Evolutionary conservation across 805 yeast genomes (phyloP).

Genomic region (Pichia rugopelliculosa): DNA sequence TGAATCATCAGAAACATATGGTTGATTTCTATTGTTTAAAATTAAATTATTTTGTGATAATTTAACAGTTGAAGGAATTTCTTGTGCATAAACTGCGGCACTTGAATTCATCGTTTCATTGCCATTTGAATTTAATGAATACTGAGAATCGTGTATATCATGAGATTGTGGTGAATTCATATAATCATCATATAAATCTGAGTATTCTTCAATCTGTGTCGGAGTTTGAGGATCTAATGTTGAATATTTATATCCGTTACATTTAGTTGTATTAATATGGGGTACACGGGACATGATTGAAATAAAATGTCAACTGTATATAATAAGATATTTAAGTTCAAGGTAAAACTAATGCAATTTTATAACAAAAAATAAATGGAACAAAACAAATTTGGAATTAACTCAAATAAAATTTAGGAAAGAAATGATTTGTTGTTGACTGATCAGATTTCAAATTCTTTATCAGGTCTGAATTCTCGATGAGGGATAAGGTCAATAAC

Average conservation of each 20-base stretch:
- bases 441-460: not conserved
- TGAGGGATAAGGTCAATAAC: not conserved
- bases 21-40: not conserved
- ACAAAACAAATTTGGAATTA: too few relatives aligned
- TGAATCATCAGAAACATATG: conserved; percentile 5
- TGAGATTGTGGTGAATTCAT: conserved; percentile 12
- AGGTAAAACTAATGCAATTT: not conserved
- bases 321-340: too few relatives aligned
- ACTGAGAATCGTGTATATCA: not conserved
- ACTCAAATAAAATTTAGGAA: too few relatives aligned
- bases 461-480: not conserved
- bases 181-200: conserved; percentile 26
- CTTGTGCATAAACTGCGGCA: conserved; percentile 10
- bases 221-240: conserved; percentile 12
- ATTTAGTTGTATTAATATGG: not conserved
- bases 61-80: conserved; percentile 1
- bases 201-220: conserved; percentile 15
- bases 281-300: not conserved
- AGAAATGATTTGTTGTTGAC: too few relatives aligned
- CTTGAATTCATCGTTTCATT: conserved; percentile 4
- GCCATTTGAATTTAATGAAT: not conserved
- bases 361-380: too few relatives aligned
- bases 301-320: too few relatives aligned
- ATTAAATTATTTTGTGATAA: not conserved
- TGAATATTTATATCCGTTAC: not conserved